A percentile compares a stretch with the other conserved stretches of the same genome.
phyloP scores from a whole-genome alignment of 345 rosid genomes.

The Zanthoxylum bungeanum region DNA sequence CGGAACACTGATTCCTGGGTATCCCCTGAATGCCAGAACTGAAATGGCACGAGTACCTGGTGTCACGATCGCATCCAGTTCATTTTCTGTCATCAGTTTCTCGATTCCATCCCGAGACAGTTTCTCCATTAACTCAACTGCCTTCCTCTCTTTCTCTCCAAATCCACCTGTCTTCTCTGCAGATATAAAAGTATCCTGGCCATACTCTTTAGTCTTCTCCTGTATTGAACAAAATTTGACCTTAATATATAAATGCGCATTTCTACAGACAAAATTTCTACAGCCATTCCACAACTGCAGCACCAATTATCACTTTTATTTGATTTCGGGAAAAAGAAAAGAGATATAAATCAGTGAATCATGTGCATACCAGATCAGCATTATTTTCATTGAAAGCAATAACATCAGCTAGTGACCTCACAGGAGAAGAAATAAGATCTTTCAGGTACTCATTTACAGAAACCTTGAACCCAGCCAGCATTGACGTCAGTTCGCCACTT shows the following conservation, averaged over 20 bases:
- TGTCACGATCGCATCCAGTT: slow-evolving; percentile 36
- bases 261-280: no score
- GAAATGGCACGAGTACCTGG: background rate
- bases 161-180: slow-evolving; percentile 30
- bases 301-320: background rate
- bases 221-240: slow-evolving; percentile 9
- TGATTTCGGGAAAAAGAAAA: background rate
- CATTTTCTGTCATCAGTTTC: slow-evolving; percentile 28
- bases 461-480: slow-evolving; percentile 33
- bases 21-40: slow-evolving; percentile 36
- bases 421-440: slow-evolving; percentile 31
- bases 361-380: slow-evolving; percentile 31
- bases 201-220: slow-evolving; percentile 34
- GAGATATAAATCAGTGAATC: background rate
- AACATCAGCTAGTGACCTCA: slow-evolving; percentile 34
- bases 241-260: no score
- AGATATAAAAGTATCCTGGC: slow-evolving; percentile 21
- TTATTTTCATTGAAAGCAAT: slow-evolving; percentile 33
- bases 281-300: slow-evolving; percentile 14
- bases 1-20: slow-evolving; percentile 42
- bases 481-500: slow-evolving; percentile 14
- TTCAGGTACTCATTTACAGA: slow-evolving; percentile 30
- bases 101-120: slow-evolving; percentile 23
- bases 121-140: slow-evolving; percentile 5
- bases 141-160: slow-evolving; percentile 27